Evolutionary conservation across 2,329 filamentous ascomycete species (phyloP).

Genomic region (Apiospora aurea): DNA sequence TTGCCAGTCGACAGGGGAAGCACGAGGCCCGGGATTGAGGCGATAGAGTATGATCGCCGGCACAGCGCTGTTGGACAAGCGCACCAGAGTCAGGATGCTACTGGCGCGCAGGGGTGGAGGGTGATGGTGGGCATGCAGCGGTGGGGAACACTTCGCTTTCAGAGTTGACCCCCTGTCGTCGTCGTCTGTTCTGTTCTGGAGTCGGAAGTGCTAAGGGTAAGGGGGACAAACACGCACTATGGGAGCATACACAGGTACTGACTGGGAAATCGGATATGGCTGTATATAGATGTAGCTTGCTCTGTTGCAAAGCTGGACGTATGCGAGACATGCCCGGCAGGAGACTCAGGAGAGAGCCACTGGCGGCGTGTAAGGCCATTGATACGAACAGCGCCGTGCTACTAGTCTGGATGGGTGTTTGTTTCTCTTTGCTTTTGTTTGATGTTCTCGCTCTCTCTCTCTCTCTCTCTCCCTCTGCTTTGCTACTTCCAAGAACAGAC

Average conservation of each 20-base stretch:
- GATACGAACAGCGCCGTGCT: not conserved
- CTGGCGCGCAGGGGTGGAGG: not conserved
- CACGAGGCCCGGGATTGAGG: slow-evolving; percentile 18
- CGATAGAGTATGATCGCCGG: slow-evolving; percentile 20
- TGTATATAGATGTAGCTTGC: not conserved
- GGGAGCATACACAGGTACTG: not conserved
- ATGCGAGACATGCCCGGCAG: slow-evolving; percentile 13
- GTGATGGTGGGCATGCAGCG: not conserved
- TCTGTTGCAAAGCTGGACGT: slow-evolving; percentile 11
- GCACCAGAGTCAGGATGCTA: slow-evolving; percentile 13
- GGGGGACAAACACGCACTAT: slow-evolving; percentile 3
- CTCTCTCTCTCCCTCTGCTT: not conserved
- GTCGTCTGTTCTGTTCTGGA: not conserved
- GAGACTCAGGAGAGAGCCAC: not conserved
- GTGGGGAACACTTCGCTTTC: not conserved
- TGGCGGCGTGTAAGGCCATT: not conserved
- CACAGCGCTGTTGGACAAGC: slow-evolving; percentile 19
- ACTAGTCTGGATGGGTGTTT: not conserved
- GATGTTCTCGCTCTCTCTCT: not conserved
- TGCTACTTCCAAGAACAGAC: not conserved
- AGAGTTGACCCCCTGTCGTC: not conserved
- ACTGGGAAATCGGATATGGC: not conserved
- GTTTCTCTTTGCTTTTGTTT: slow-evolving; percentile 22
- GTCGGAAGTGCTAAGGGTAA: not conserved
- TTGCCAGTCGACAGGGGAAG: slow-evolving; percentile 10